A percentile compares a stretch with the other conserved stretches of the same genome.
Conservation (phyloP, 768 basidiomycete genomes). For the Leccinum obscurum region DNA sequence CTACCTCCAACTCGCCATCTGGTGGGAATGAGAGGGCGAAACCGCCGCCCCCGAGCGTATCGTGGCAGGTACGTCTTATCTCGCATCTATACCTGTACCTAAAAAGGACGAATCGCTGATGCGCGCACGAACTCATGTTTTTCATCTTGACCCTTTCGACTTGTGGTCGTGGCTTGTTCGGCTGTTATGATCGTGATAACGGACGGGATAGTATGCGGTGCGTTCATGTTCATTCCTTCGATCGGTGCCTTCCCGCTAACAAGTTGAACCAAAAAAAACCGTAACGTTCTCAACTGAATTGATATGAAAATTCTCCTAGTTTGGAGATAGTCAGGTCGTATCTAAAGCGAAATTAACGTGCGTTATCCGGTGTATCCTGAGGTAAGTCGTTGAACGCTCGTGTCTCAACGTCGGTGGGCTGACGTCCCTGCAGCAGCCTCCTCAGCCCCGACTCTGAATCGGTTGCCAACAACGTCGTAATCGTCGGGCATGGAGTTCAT, state of each 20-base stretch:
- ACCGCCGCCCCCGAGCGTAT: conserved; percentile 55
- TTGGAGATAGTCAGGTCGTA: conserved; percentile 73
- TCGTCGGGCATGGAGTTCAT: conserved; percentile 62
- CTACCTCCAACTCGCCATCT: conserved; percentile 11
- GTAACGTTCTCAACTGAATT: conserved; percentile 1
- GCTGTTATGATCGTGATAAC: neutral
- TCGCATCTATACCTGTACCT: conserved; percentile 9
- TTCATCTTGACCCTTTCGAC: neutral
- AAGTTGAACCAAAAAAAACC: neutral
- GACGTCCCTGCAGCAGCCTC: conserved; percentile 52
- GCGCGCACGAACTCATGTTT: neutral
- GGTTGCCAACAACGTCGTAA: conserved; percentile 63
- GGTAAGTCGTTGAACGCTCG: conserved; percentile 39
- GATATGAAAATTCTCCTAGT: conserved; percentile 43
- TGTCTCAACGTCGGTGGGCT: conserved; percentile 1
- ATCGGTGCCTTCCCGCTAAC: neutral
- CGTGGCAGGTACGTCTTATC: conserved; percentile 63
- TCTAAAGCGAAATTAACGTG: conserved; percentile 68
- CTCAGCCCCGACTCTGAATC: conserved; percentile 78
- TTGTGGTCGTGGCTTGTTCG: neutral
- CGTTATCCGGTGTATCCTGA: conserved; percentile 71
- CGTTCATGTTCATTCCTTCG: conserved; percentile 22
- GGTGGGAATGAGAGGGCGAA: conserved; percentile 57
- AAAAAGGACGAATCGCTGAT: conserved; percentile 22
- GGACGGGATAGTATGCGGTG: conserved; percentile 60